phyloP scores from a whole-genome alignment of 306 rosid genomes.

The Chamaecrista fasciculata region DNA sequence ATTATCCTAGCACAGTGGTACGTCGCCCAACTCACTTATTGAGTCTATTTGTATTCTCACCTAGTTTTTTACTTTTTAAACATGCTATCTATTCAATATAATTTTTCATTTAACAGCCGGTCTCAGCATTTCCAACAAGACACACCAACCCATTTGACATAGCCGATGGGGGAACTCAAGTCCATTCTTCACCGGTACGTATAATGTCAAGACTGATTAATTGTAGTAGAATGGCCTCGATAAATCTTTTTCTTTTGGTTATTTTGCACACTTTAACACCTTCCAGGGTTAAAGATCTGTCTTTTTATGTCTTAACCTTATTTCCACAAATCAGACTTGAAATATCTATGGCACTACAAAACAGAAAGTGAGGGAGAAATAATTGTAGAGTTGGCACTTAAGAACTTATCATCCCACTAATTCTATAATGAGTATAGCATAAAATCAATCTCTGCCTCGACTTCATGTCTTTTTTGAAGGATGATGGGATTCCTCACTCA shows the following conservation, averaged over 20 bases:
- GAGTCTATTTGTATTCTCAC: not conserved
- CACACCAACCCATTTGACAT: slow-evolving; percentile 67
- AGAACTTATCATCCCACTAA: not conserved
- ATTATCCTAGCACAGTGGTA: slow-evolving; percentile 57
- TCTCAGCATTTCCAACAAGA: slow-evolving; percentile 45
- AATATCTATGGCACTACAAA: not conserved
- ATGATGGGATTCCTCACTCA: not conserved
- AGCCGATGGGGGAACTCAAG: slow-evolving; percentile 38
- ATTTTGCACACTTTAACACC: not conserved
- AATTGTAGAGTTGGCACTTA: not conserved
- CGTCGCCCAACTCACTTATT: not conserved
- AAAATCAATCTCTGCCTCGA: not conserved
- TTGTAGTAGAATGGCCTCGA: not conserved
- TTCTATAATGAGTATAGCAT: not conserved
- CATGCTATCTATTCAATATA: slow-evolving; percentile 20
- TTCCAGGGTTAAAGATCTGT: not conserved
- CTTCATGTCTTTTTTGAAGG: not conserved
- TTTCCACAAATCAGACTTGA: not conserved
- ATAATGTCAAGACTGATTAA: slow-evolving; percentile 21
- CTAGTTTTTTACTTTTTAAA: slow-evolving; percentile 25
- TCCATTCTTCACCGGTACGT: slow-evolving; percentile 48
- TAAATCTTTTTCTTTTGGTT: not conserved
- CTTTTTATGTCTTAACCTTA: slow-evolving; percentile 4
- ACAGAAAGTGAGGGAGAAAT: not conserved
- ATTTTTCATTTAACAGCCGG: slow-evolving; percentile 47